Base-by-base conservation (phyloP, 2,329 filamentous ascomycete species). In the Claviceps maximensis region DNA sequence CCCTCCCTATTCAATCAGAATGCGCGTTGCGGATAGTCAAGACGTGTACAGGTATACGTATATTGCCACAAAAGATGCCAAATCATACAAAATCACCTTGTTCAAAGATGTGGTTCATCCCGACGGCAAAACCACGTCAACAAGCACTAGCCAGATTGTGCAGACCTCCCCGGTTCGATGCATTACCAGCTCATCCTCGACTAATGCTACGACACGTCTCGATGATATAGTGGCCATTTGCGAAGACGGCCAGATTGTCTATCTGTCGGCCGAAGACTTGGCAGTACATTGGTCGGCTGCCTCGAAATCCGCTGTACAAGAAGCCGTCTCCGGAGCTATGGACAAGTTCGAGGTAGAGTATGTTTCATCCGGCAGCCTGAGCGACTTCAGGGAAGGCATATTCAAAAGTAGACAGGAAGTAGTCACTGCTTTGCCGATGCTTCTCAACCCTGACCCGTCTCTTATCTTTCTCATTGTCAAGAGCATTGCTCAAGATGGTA, bases 11-110 rank as follows among this genome's bases (percentile, higher is more conserved):
- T 84, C 82, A 17, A 64, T 83, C 44, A 73, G 79, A 58, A 70
- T 74, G 56, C 74, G 78, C 59, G 70, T 70, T 47, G 65, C 73
- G 12, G 71, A 71, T 23, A 70, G 67, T 52, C 73, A 67, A 57
- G 73, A 75, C 54, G 68, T 78, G 33, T 71, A 74, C 42, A 74
- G 82, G 58, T 80, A 80, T 60, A 84, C 82, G 2, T 84, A 83
- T 58, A 73, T 78, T 44, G 76, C 80, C 8, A 82, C 77, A 1
- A 67, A 70, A 54, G 71, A 77, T 50, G 67, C 69, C 1, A 65
- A 70, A 1, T 68, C 72, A 38, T 68, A 72, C 41, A 77, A 77
- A 60, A 69, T 84, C 38, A 78, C 77, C 1, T 65, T 83, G 2
- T 84, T 83, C 67, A 77, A 74, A 59, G 80, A 84, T 58, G 67